These are phyloP conservation scores for Backusella mclennaniae DNA, from an alignment of 192 early-diverging fungal species.

Conservation along the genomic window DNA sequence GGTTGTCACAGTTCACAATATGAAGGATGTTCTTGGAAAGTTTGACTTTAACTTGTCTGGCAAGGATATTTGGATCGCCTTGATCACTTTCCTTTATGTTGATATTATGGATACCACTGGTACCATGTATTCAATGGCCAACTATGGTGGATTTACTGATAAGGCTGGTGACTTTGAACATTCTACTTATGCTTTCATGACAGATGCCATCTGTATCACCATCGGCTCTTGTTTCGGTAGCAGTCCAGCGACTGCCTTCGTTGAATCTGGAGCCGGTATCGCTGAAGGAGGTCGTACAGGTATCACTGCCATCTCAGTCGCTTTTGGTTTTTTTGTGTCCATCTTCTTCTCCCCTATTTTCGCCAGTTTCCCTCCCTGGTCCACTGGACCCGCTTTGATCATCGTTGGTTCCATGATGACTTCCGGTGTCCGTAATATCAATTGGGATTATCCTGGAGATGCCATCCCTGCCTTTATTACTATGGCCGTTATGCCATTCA, in stretches of 20 bases:
- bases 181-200: constrained; percentile 70
- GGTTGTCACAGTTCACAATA: constrained; percentile 64
- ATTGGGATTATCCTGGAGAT: constrained; percentile 51
- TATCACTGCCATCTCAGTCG: constrained; percentile 66
- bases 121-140: constrained; percentile 84
- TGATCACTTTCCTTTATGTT: constrained; percentile 84
- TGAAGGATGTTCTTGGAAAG: constrained; percentile 53
- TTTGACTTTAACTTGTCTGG: constrained; percentile 63
- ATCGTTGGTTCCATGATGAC: constrained; percentile 82
- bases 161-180: constrained; percentile 79
- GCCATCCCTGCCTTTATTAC: constrained; percentile 74
- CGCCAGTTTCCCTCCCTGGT: constrained; percentile 41
- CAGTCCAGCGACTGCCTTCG: constrained; percentile 75
- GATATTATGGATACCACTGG: constrained; percentile 87
- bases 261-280: constrained; percentile 83
- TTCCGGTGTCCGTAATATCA: constrained; percentile 64
- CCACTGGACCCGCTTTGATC: constrained; percentile 73
- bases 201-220: constrained; percentile 63
- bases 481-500: constrained; percentile 74
- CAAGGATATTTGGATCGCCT: constrained; percentile 72
- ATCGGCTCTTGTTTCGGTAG: constrained; percentile 73
- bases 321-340: constrained; percentile 71
- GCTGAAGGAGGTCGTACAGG: constrained; percentile 80
- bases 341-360: constrained; percentile 86
- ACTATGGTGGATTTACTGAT: constrained; percentile 76